phyloP scores from a whole-genome alignment of 352 stramenopile genomes.

The Phytophthora pinifolia region DNA sequence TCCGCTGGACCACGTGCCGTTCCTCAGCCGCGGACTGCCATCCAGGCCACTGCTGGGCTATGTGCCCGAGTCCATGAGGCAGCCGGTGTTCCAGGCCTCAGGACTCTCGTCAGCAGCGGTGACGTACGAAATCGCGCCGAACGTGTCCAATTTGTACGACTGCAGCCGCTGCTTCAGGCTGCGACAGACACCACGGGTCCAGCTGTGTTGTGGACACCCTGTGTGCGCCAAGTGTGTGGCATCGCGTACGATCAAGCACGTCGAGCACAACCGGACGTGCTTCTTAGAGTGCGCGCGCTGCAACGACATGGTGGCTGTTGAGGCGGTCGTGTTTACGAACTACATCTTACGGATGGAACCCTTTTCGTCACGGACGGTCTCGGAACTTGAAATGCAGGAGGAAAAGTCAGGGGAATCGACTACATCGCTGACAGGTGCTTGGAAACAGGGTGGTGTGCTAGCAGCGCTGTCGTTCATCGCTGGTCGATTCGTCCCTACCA shows the following conservation, averaged over 20 bases:
- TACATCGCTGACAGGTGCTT: conserved; percentile 24
- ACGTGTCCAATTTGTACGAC: conserved; percentile 53
- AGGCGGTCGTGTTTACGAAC: conserved; percentile 59
- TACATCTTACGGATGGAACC: conserved; percentile 51
- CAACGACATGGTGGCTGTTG: conserved; percentile 49
- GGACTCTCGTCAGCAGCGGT: conserved; percentile 17
- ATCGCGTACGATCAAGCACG: conserved; percentile 43
- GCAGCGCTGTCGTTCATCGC: conserved; percentile 45
- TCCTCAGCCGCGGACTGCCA: conserved; percentile 55
- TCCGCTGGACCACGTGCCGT: conserved; percentile 74
- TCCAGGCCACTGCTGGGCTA: conserved; percentile 63
- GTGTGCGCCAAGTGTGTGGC: conserved; percentile 62
- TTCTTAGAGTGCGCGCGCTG: conserved; percentile 60
- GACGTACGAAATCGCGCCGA: conserved; percentile 35
- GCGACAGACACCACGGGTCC: conserved; percentile 55
- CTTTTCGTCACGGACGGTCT: conserved; percentile 34
- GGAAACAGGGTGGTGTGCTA: conserved; percentile 46
- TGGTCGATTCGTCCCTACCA: conserved; percentile 27
- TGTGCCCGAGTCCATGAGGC: conserved; percentile 8
- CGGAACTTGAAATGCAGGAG: conserved; percentile 24
- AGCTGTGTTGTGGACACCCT: conserved; percentile 64
- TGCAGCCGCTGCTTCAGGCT: conserved; percentile 58
- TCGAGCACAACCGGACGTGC: conserved; percentile 41
- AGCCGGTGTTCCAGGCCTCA: conserved; percentile 13
- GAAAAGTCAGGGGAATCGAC: conserved; percentile 1